Base-by-base conservation (phyloP, 129 eudicot genomes). In the Centaurea solstitialis region DNA sequence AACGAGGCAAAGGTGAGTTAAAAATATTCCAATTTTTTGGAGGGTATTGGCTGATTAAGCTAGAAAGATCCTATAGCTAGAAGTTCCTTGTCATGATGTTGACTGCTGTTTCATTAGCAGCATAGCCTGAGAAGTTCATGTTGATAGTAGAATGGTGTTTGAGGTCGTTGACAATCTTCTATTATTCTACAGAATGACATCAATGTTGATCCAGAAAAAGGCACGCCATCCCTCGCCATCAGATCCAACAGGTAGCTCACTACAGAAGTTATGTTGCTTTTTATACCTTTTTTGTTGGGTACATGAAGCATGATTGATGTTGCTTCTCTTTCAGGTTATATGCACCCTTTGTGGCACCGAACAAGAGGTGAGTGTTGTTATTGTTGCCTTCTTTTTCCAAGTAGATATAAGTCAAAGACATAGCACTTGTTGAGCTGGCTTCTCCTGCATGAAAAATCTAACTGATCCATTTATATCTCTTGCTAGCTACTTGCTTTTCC, bases 301-400 rank as follows among this genome's bases (percentile, higher is more conserved):
- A 47, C 30, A 37, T 12, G 57, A 38, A 6, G 76, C 20, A 24
- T 79, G 40, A 43, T 28, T 79, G 67, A 47, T 73, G 33, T n/a
- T 72, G 68, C 28, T 39, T 12, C 11, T 9, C 76, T 86, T 82
- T 11, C 87, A 93, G 97, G 93, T 94, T 73, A 90, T 94, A 80
- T 94, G 98, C 83, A 85, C 93, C 38, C 95, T 91, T 33, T 91
- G 98, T 82, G 89, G 87, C 74, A 94, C 98, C 43, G 97, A 91
- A 68, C 98, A 94, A 80, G 95, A 91, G 98, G 98, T 90, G 81
- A 71, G 93, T 75, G 39, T 24, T 73, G 9, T 59, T 66, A 75
- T 26, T 62, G 21, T 30, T 57, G 72, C 13, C 74, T 70, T 45
- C 7, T 72, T 9, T 77, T 28, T 65, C 72, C 68, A 39, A 1